Evolutionary conservation across 2,329 filamentous ascomycete species (phyloP), one percentile per base, ranked within the genome.

Genomic region (Albophoma yamanashiensis): DNA sequence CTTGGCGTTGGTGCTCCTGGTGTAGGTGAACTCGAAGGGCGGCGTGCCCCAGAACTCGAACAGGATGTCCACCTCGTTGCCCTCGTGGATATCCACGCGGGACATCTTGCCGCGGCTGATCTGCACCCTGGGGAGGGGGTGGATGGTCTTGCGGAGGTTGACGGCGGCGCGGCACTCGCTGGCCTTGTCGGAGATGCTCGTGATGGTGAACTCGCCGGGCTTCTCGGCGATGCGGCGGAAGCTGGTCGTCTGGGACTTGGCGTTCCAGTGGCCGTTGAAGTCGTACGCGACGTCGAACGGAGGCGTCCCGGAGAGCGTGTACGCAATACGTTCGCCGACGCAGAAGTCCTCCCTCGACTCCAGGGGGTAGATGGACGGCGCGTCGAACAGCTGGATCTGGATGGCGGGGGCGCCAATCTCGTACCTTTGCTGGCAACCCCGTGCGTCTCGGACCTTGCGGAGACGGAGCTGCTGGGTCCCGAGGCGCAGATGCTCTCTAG

Each of bases 1-100:
- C 61, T 83, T 88, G 59, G 86, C 87, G 71, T 96, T 96, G 53
- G 91, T 91, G 74, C 89, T 94, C 63, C 94, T 83, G 25, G 92
- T 97, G 73, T 96, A 97, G 60, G 93, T 97, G 71, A 97, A 99
- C 75, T 97, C 94, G 69, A 99, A 99, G 1, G 94, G 94, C 63
- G 94, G 92, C 7, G 90, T 92, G 60, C 95, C 94, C 78, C 89
- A 92, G 75, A 99, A 99, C 68, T 96, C 90, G 67, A 99, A 97
- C 9, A 91, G 78, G 58, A 99, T 92, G 70, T 97, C 91, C 0
- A 94, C 92, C 71, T 95, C 89, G 63, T 92, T 92, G 66, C 94
- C 94, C 77, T 99, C 93, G 72, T 97, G 95, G 63, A 99, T 99
- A 70, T 97, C 94, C 42, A 95, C 87, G 65, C 89, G 86, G 8